phyloP scores from a whole-genome alignment of 805 yeast species.

The Metschnikowia noctiluminum region DNA sequence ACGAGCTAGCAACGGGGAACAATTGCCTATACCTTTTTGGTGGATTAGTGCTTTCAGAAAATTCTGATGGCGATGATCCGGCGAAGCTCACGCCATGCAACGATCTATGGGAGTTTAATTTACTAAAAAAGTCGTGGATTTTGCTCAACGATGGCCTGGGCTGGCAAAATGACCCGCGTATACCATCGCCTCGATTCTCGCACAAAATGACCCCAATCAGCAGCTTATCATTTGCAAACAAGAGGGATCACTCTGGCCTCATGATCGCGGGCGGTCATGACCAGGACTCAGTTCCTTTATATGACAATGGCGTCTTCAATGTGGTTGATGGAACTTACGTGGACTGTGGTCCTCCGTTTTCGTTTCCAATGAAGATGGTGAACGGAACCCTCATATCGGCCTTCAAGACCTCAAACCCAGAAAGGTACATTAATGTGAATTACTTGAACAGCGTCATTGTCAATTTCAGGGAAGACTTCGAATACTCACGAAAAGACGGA shows the following conservation, averaged over 20 bases:
- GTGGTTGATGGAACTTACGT: constrained; percentile 38
- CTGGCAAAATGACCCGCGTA: constrained; percentile 17
- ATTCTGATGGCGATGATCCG: constrained; percentile 19
- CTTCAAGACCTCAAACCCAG: constrained; percentile 1
- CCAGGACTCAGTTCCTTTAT: constrained; percentile 27
- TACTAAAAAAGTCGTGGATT: constrained; percentile 51
- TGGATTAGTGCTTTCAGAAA: constrained; percentile 46
- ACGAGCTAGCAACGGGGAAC: constrained; percentile 50
- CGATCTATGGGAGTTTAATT: constrained; percentile 68
- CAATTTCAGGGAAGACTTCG: constrained; percentile 27
- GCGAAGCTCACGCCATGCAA: constrained; percentile 43
- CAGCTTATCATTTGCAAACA: constrained; percentile 34
- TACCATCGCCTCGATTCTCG: constrained; percentile 45
- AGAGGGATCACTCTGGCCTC: constrained; percentile 45
- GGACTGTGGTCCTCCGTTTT: constrained; percentile 15
- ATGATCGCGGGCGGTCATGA: constrained; percentile 55
- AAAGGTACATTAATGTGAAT: constrained; percentile 25
- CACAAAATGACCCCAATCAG: constrained; percentile 48
- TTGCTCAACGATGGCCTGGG: constrained; percentile 42
- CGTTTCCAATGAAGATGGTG: constrained; percentile 4
- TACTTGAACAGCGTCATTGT: constrained; percentile 34
- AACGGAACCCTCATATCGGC: background rate
- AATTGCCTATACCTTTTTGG: constrained; percentile 60
- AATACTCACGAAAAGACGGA: background rate
- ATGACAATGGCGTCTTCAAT: constrained; percentile 43